Evolutionary conservation across 1,284 basidiomycete species (phyloP).

Genomic region (Athelia psychrophila): DNA sequence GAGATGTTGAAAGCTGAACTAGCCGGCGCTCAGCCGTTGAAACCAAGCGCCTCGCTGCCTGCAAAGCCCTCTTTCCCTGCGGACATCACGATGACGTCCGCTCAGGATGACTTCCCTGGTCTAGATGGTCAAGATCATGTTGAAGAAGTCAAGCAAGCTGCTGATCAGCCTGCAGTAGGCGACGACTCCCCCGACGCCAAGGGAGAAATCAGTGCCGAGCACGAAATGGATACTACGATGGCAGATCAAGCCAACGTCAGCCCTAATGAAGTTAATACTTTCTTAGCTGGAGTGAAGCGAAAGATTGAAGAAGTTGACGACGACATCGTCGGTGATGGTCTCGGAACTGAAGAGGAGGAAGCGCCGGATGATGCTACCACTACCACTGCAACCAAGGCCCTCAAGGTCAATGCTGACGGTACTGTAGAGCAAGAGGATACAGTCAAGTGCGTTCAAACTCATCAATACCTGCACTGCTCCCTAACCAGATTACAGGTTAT

Average conservation of each 20-base stretch:
- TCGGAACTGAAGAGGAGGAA: conserved; percentile 49
- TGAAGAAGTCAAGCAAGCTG: background rate
- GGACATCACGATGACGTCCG: conserved; percentile 22
- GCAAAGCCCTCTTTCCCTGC: conserved; percentile 29
- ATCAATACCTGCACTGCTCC: conserved; percentile 10
- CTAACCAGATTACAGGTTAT: conserved; percentile 54
- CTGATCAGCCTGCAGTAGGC: conserved; percentile 1
- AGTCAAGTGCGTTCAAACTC: conserved; percentile 67
- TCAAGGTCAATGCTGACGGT: conserved; percentile 84
- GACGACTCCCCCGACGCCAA: background rate
- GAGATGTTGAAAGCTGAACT: conserved; percentile 93
- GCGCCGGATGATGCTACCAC: conserved; percentile 37
- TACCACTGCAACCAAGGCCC: conserved; percentile 35
- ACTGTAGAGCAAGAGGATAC: conserved; percentile 91
- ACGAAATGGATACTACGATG: conserved; percentile 15
- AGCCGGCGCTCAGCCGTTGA: conserved; percentile 62
- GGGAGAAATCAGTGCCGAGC: conserved; percentile 15
- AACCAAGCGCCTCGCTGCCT: conserved; percentile 38
- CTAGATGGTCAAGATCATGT: conserved; percentile 11
- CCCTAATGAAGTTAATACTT: background rate
- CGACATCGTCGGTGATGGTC: conserved; percentile 15
- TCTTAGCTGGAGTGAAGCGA: conserved; percentile 6
- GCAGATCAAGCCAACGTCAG: conserved; percentile 14
- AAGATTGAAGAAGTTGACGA: conserved; percentile 16
- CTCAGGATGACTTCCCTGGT: conserved; percentile 23